These are phyloP conservation scores for Brasenia schreberi DNA, from an alignment of 164 flowering plant species.

Conservation along the genomic window DNA sequence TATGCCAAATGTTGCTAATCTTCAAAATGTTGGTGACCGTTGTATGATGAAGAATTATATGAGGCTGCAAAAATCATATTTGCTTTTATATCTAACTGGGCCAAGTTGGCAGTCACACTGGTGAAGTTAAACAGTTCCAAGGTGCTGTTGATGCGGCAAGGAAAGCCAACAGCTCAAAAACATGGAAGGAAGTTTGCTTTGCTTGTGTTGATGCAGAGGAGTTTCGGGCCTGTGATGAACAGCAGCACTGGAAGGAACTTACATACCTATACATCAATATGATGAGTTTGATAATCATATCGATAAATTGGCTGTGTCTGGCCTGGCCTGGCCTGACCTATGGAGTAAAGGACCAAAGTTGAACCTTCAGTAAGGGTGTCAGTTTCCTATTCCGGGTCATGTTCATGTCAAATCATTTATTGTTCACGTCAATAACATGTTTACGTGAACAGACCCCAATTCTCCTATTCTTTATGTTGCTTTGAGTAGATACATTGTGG, in stretches of 20 bases:
- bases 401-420: too few species aligned
- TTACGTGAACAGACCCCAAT: too few species aligned
- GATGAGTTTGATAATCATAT: slow-evolving; percentile 85
- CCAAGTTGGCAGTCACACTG: slow-evolving; percentile 80
- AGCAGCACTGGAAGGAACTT: slow-evolving; percentile 97
- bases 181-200: slow-evolving; percentile 99
- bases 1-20: slow-evolving; percentile 99
- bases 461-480: too few species aligned
- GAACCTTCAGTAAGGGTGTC: too few species aligned
- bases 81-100: slow-evolving; percentile 97
- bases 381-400: too few species aligned
- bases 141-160: slow-evolving; percentile 99
- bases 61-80: slow-evolving; percentile 96
- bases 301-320: too few species aligned
- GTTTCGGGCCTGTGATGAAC: slow-evolving; percentile 95
- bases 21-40: slow-evolving; percentile 94
- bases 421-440: too few species aligned
- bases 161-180: slow-evolving; percentile 94
- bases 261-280: slow-evolving; percentile 89
- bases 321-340: too few species aligned
- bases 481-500: too few species aligned
- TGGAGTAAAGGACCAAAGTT: too few species aligned
- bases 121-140: slow-evolving; percentile 90
- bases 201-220: slow-evolving; percentile 99
- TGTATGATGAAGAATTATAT: slow-evolving; percentile 83